Base-by-base conservation (phyloP, 1,284 basidiomycete genomes). In the Ganoderma leucocontextum region DNA sequence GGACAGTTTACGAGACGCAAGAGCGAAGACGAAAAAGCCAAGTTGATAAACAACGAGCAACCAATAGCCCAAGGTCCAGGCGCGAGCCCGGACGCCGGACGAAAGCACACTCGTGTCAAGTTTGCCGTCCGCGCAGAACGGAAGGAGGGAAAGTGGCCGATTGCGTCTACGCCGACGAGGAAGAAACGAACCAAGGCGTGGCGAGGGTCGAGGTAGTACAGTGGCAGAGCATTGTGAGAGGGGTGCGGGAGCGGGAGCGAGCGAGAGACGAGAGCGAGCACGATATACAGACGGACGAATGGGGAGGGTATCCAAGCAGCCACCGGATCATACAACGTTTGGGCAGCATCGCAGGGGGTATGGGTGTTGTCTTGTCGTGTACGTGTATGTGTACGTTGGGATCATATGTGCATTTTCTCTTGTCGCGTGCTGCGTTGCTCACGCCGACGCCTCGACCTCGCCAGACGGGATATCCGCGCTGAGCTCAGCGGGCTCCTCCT, bases 41-140 rank as follows among this genome's bases (percentile, higher is more conserved):
- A 84, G 79, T 80, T 79, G 80, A 84, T 83, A 84, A 84, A 82
- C 80, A 84, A 78, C 79, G 78, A 79, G 83, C 86, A 88, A 88
- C 86, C 84, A 89, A 88, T 84, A 88, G 85, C 87, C 87, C 87
- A 87, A 83, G 72, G 75, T 76, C 78, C 77, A 76, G 74, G 73
- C 68, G 66, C 70, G 64, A 67, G 39, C 55, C 55, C 55, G 55
- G 67, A 49, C 52, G 33, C 63, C 62, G 42, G 65, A 62, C 57
- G 60, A 59, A 47, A 47, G 55, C 68, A 60, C 66, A 44, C 69
- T 39, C 62, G 63, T 59, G 65, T 36, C 60, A 53, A 65, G 62
- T 47, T 60, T 67, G 58, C 57, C 33, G 22, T 22, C 47, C 22
- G 47, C 47, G 25, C 47, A 25, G 2, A n/a, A 7, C 9, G 47